phyloP scores from a whole-genome alignment of 139 green algal genomes.

The Asterochloris erici region DNA sequence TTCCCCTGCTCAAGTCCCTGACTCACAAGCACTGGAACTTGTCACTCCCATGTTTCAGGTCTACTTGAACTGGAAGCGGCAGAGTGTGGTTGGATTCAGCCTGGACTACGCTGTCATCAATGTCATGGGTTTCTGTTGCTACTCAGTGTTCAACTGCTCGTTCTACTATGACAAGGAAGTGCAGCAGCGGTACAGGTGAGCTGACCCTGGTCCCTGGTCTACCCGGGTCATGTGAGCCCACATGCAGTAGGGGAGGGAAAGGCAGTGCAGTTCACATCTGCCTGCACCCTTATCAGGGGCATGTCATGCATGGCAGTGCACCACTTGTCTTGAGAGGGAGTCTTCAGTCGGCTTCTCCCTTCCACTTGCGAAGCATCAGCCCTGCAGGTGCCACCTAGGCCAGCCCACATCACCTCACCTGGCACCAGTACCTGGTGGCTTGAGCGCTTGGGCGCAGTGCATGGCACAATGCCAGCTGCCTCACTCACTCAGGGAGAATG shows the following conservation, averaged over 20 bases:
- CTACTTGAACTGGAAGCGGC: slow-evolving; percentile 42
- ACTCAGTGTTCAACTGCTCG: slow-evolving; percentile 56
- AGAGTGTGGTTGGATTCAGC: slow-evolving; percentile 48
- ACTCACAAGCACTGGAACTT: background rate
- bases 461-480: no score
- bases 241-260: background rate
- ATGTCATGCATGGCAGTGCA: no score
- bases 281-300: background rate
- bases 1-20: background rate
- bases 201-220: background rate
- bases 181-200: slow-evolving; percentile 38
- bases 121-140: slow-evolving; percentile 56
- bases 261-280: background rate
- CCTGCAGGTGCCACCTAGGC: no score
- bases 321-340: no score
- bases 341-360: no score
- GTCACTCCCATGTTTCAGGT: background rate
- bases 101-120: slow-evolving; percentile 62
- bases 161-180: slow-evolving; percentile 45
- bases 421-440: no score
- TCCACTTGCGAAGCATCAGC: no score
- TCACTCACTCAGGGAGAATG: no score
- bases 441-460: no score
- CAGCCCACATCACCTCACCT: no score
- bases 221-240: background rate